Base-by-base conservation (phyloP, 306 rosid species). In the Vicia faba region DNA sequence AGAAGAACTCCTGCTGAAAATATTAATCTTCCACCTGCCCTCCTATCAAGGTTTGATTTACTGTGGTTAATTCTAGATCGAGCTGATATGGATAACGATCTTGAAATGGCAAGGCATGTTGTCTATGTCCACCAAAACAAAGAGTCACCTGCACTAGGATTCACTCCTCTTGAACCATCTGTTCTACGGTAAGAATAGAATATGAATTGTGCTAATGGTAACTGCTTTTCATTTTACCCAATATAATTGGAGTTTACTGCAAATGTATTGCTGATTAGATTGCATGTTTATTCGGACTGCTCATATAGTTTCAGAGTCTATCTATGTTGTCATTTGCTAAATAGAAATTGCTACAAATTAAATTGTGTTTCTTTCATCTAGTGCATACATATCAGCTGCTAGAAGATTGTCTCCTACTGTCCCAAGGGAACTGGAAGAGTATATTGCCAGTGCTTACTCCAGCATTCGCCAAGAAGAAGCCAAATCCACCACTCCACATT, bases 1-100 rank as follows among this genome's bases (percentile, higher is more conserved):
- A 87, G 95, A 35, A 81, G 99, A 84, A 90, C 95, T 81, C 99
- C 99, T 64, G 97, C 97, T 66, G 99, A 95, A 81, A 95, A 95
- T 73, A 95, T 95, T 63, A 90, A 95, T 79, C 96, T 95, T 68
- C 99, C 99, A 3, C 97, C 96, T 49, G 99, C 99, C 31, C 87
- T 90, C 14, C 78, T 95, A 57, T 95, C 99, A 74, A 85, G 97
- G 79, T 95, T 95, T 81, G 99, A 95, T 85, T 85, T 95, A 66
- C 83, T 95, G 43, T 95, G 97, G 99, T 74, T 93, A 78, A 93
- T 93, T 81, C 95, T 93, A 55, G 99, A 93, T 86, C 91, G 99
- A 73, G 97, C 97, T 71, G 97, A 95, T 81, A 86, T 86, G 96
- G 97, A 95, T 68, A 85, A 78, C 66, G 99, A 95, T 86, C 96